Evolutionary conservation across 2,329 filamentous ascomycete species (phyloP), one percentile per base, ranked within the genome.

Genomic region (Aspergillus neoniger): DNA sequence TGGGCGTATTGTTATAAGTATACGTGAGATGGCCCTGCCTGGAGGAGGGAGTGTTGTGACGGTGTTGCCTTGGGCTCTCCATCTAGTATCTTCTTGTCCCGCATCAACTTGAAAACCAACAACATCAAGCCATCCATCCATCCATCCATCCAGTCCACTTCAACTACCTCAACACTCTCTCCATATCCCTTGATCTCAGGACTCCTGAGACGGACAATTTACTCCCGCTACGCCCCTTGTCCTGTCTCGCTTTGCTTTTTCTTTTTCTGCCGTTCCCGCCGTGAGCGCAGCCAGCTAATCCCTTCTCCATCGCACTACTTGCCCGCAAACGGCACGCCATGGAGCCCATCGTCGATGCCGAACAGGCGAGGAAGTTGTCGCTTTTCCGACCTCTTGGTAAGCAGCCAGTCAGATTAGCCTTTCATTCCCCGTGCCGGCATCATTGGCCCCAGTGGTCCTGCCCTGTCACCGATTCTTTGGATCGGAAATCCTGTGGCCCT

Each of bases 311-410:
- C 61, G 19, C 57, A 55, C 60, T 55, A 32, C 51, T 41, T 58
- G 47, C 47, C 36, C 15, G 25, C 51, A 50, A 50, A 60, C 47
- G 36, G 38, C 30, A 60, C 53, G 44, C 55, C 57, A 75, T 75
- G 70, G 67, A 71, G 51, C 63, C 66, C 54, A 61, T 67, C 41
- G 67, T 75, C 65, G 73, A 76, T 67, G 72, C 74, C 62, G 74
- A 74, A 70, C 75, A 72, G 70, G 75, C 76, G 62, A 74, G 73
- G 67, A 68, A 79, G 60, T 68, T 79, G 70, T 79, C 78, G 60
- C 71, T 79, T 51, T 76, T 80, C 66, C 76, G 77, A 66, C 78
- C 78, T 64, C 69, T 79, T 65, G 78, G 78, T 80, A 74, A 70
- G 77, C 65, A 70, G 65, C 75, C 75, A 77, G 69, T 77, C 65